These are phyloP conservation scores for Phytopythium kandeliae DNA, from an alignment of 352 stramenopile species.

Conservation along the genomic window DNA sequence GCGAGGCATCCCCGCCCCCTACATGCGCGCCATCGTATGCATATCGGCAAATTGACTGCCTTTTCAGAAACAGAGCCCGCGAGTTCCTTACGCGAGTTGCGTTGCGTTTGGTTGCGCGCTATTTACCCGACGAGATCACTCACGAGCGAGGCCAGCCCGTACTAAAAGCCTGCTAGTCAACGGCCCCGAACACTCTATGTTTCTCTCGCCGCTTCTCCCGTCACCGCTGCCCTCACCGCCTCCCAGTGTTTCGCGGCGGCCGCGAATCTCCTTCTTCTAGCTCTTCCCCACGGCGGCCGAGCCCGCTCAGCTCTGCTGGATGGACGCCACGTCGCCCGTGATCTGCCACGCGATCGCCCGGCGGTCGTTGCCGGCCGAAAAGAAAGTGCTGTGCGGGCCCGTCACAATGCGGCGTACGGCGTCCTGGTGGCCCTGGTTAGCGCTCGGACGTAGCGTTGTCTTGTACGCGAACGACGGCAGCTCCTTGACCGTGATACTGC, in stretches of 20 bases:
- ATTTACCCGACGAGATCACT: not conserved
- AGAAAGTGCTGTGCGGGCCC: slow-evolving; percentile 78
- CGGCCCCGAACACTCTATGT: not conserved
- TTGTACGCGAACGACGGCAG: slow-evolving; percentile 84
- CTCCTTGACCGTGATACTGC: slow-evolving; percentile 78
- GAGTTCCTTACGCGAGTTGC: not conserved
- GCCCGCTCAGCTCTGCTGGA: slow-evolving; percentile 48
- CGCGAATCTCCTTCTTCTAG: not conserved
- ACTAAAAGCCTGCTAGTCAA: slow-evolving; percentile 3
- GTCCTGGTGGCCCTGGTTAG: slow-evolving; percentile 72
- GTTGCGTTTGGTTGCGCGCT: not conserved
- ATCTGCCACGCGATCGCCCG: slow-evolving; percentile 87
- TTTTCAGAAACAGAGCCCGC: not conserved
- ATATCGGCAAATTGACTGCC: not conserved
- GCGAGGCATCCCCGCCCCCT: not conserved
- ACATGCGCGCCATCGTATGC: too few species aligned
- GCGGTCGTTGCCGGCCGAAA: slow-evolving; percentile 69
- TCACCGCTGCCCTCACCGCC: too few species aligned
- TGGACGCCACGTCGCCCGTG: slow-evolving; percentile 60
- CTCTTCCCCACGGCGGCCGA: not conserved
- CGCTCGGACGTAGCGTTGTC: slow-evolving; percentile 45
- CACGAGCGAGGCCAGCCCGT: not conserved
- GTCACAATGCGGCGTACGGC: slow-evolving; percentile 69
- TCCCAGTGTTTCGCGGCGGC: not conserved
- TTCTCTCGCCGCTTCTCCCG: too few species aligned